These are phyloP conservation scores for Helicocarpus griseus DNA, from an alignment of 2,329 filamentous ascomycete genomes.

Conservation along the genomic window DNA sequence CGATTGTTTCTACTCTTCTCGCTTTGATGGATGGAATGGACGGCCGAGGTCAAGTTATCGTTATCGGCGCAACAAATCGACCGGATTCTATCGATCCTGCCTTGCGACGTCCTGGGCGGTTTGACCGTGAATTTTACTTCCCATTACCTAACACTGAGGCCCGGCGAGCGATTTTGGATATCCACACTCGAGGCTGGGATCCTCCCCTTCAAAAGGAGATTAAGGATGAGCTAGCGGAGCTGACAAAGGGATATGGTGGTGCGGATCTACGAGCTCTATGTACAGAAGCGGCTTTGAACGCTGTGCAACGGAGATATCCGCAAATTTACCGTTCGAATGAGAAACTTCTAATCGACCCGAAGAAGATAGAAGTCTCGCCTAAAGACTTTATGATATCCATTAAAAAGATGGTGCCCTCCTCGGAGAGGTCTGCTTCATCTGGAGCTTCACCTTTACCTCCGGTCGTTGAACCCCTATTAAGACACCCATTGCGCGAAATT, in stretches of 20 bases:
- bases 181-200: conserved; percentile 92
- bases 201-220: conserved; percentile 62
- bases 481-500: conserved; percentile 61
- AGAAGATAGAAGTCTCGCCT: conserved; percentile 73
- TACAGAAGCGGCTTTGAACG: conserved; percentile 90
- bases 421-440: conserved; percentile 78
- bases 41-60: conserved; percentile 93
- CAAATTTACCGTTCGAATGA: conserved; percentile 89
- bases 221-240: conserved; percentile 69
- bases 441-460: conserved; percentile 72
- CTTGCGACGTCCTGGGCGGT: conserved; percentile 91
- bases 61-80: conserved; percentile 97
- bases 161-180: conserved; percentile 79
- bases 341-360: conserved; percentile 79
- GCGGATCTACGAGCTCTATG: conserved; percentile 89
- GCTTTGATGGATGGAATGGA: conserved; percentile 98
- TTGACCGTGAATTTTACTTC: conserved; percentile 97
- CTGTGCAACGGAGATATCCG: conserved; percentile 89
- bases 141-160: conserved; percentile 74
- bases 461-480: conserved; percentile 70
- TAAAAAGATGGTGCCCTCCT: conserved; percentile 93
- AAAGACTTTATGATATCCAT: conserved; percentile 97
- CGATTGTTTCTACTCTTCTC: conserved; percentile 88
- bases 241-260: conserved; percentile 94
- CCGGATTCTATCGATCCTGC: conserved; percentile 98